phyloP scores from a whole-genome alignment of 139 green algal genomes.

The Parachlorella kessleri region DNA sequence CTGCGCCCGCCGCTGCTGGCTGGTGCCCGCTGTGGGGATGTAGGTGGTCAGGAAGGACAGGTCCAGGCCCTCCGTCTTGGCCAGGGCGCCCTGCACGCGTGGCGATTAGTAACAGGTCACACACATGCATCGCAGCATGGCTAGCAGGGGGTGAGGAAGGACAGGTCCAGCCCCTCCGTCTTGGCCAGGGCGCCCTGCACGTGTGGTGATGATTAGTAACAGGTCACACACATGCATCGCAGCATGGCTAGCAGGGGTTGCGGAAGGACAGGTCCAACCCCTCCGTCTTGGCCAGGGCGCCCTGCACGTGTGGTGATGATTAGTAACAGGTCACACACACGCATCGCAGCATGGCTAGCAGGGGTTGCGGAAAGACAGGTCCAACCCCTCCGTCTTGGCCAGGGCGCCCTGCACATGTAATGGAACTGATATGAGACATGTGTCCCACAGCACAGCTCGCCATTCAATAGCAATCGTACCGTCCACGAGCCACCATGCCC shows the following conservation, averaged over 20 bases:
- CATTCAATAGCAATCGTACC: too few relatives aligned
- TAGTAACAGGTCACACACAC: too few relatives aligned
- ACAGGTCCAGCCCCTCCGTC: conserved; percentile 91
- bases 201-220: too few relatives aligned
- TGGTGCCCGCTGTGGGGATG: conserved; percentile 50
- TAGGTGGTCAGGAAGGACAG: conserved; percentile 91
- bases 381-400: conserved; percentile 90
- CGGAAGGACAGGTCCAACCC: conserved; percentile 94
- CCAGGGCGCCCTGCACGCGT: conserved; percentile 56
- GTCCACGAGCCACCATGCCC: too few relatives aligned
- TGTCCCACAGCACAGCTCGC: too few relatives aligned
- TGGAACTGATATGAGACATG: too few relatives aligned
- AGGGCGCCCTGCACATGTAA: too few relatives aligned
- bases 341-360: too few relatives aligned
- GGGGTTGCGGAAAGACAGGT: conserved; percentile 93
- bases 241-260: conserved; percentile 80
- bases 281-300: conserved; percentile 85
- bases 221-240: too few relatives aligned
- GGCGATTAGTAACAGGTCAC: too few relatives aligned
- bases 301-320: too few relatives aligned
- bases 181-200: conserved; percentile 80
- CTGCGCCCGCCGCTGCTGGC: conserved; percentile 45
- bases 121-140: too few relatives aligned
- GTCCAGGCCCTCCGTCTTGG: conserved; percentile 94
- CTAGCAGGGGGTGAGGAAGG: conserved; percentile 90